Evolutionary conservation across 495 filamentous ascomycete genomes (phyloP), one percentile per base, ranked within the genome.

Genomic region (Lasiosphaeria miniovina): DNA sequence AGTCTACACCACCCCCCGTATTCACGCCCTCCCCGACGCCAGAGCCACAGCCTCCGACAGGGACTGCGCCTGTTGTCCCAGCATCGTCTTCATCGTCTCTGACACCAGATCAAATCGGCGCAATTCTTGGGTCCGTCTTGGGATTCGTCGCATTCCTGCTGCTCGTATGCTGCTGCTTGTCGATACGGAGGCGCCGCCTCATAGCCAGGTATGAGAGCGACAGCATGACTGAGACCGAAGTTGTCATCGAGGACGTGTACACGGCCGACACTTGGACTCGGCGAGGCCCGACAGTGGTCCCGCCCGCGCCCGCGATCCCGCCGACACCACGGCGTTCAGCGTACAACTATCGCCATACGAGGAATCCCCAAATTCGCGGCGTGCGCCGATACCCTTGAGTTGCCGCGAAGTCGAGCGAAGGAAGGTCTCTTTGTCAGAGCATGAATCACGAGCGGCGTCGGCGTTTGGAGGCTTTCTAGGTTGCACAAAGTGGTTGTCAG

Each of bases 331-430:
- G 54, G 4, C 15, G 49, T 32, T 9, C 41, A 3, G 6, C 41
- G 10, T 48, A 48, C 43, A 46, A 9, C 43, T 9, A 11, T 36
- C 43, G 32, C 11, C 54, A 56, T n/a, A 56, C 54, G 4, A 9
- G 41, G 17, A 17, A 49, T 15, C 40, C 54, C n/a, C 54, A 56
- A 15, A 56, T 56, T 10, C 9, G 31, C 1, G 43, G 43, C 43
- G 54, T 56, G 14, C 40, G 31, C 14, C 54, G 41, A 31, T 56
- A 48, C 36, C 54, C 54, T n/a, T 56, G 54, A 56, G 40, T 3
- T 43, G 8, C n/a, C 17, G 40, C 32, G 17, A 38, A 12, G 5
- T 4, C 24, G 24, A 11, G 15, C 15, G 43, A 14, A 11, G 6
- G 11, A 11, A n/a, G 12, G 15, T 46, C 5, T 46, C 11, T 8